Conservation (phyloP, 768 basidiomycete genomes). For the Boletus subparvulus region DNA sequence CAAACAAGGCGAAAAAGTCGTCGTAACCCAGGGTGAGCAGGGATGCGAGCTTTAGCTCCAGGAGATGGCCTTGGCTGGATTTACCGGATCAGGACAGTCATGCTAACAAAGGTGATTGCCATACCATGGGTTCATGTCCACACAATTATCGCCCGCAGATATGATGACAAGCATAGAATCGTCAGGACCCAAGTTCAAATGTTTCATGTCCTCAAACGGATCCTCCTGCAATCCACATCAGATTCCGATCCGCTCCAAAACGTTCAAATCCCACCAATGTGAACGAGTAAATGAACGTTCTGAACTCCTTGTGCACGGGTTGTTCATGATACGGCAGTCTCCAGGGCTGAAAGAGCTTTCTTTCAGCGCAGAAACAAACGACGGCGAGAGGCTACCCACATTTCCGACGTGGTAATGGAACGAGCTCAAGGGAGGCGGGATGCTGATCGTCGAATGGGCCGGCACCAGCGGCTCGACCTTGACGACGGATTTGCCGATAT, state of each 20-base stretch:
- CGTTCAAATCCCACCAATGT: constrained; percentile 45
- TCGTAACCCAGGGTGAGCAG: constrained; percentile 54
- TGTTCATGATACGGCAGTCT: constrained; percentile 70
- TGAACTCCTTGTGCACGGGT: constrained; percentile 64
- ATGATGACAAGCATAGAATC: constrained; percentile 78
- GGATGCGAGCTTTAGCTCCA: constrained; percentile 76
- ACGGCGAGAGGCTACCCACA: constrained; percentile 27
- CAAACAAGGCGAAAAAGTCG: constrained; percentile 69
- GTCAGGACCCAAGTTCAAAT: constrained; percentile 53
- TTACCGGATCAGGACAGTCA: neutral
- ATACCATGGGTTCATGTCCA: constrained; percentile 70
- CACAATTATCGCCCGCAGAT: constrained; percentile 75
- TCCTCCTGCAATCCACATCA: constrained; percentile 51
- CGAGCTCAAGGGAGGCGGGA: constrained; percentile 54
- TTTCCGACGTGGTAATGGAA: constrained; percentile 62
- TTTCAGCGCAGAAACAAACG: neutral
- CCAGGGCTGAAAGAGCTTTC: constrained; percentile 44
- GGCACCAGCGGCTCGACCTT: constrained; percentile 15
- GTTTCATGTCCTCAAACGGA: constrained; percentile 68
- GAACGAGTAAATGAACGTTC: constrained; percentile 64
- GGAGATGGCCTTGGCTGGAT: constrained; percentile 65
- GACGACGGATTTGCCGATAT: constrained; percentile 41
- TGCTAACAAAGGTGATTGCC: neutral
- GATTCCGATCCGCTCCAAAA: neutral
- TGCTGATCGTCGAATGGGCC: constrained; percentile 42